Base-by-base conservation (phyloP, 2,329 filamentous ascomycete species). In the Dothiorella sarmentorum region DNA sequence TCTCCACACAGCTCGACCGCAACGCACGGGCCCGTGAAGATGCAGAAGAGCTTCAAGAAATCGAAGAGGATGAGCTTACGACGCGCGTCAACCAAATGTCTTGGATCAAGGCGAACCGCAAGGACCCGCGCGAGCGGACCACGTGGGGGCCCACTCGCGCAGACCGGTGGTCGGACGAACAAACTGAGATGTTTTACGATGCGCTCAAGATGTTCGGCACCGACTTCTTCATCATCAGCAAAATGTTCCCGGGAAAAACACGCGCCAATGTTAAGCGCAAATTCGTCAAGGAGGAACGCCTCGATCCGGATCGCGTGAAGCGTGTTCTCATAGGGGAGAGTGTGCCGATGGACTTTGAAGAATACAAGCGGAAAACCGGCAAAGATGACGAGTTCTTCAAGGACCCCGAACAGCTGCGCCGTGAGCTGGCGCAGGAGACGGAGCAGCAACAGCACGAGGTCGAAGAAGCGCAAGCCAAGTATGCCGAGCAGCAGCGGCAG, bases 61-160 rank as follows among this genome's bases (percentile, higher is more conserved):
- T 89, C 27, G 88, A 91, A 65, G 89, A 93, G 69, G 87, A 91
- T 73, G 88, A 92, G 65, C 87, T 93, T 65, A 90, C 89, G 1
- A 82, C 82, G 17, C 80, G 85, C 56, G 83, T 89, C 63, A 94
- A 86, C 17, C 84, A 83, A 20, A 82, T 81, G 55, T 88, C 86
- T 10, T 91, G 86, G 73, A 77, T 86, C 67, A 86, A 89, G 75
- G 85, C 68, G 75, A 82, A 72, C 56, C 75, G 76, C 42, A 73
- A 76, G n/a, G 75, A 76, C 56, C 75, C 76, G 3, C 69, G 72
- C 7, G 77, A 80, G 9, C 77, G 78, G 31, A 65, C 78, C 9
- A 66, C 71, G 1, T 60, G 57, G 57, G 57, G 57, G 9, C 37
- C 37, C 7, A 53, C 37, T 18, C 57, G 57, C 18, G 57, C 57